phyloP scores from a whole-genome alignment of 352 stramenopile genomes.

The Peronospora belbahrii region DNA sequence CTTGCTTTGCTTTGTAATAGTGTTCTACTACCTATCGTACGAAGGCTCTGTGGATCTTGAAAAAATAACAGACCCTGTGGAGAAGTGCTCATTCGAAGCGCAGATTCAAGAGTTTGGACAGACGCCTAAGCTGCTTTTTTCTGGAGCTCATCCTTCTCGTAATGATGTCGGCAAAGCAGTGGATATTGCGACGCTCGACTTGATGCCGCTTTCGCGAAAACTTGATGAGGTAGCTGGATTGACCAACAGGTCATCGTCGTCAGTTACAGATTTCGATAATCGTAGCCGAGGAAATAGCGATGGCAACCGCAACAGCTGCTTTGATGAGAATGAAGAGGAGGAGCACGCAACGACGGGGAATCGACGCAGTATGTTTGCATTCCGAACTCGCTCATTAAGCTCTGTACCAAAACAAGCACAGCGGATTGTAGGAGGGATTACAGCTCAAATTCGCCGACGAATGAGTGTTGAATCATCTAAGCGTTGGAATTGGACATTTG shows the following conservation, averaged over 20 bases:
- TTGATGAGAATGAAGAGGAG: slow-evolving; percentile 28
- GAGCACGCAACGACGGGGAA: slow-evolving; percentile 12
- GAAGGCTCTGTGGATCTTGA: slow-evolving; percentile 83
- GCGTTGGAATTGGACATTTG: slow-evolving; percentile 71
- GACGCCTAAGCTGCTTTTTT: slow-evolving; percentile 77
- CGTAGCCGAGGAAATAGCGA: slow-evolving; percentile 15
- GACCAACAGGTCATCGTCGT: slow-evolving; percentile 19
- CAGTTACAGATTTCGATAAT: slow-evolving; percentile 12
- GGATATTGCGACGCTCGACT: slow-evolving; percentile 40
- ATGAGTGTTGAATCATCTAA: slow-evolving; percentile 61
- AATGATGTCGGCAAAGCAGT: slow-evolving; percentile 49
- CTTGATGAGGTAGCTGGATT: slow-evolving; percentile 12
- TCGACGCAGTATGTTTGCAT: slow-evolving; percentile 64
- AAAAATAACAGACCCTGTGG: slow-evolving; percentile 82
- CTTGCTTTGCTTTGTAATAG: slow-evolving; percentile 21
- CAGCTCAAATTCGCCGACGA: slow-evolving; percentile 61
- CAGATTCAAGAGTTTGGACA: slow-evolving; percentile 92
- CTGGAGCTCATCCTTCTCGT: slow-evolving; percentile 55
- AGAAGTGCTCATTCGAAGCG: slow-evolving; percentile 90
- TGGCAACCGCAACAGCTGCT: slow-evolving; percentile 4
- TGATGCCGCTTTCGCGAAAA: slow-evolving; percentile 32
- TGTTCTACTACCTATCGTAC: slow-evolving; percentile 88
- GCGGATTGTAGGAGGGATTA: slow-evolving; percentile 63
- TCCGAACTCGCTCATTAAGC: slow-evolving; percentile 48
- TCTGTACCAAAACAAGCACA: slow-evolving; percentile 70